Evolutionary conservation across 148 eudicot species (phyloP).

Genomic region (Vaccinium myrtillus): DNA sequence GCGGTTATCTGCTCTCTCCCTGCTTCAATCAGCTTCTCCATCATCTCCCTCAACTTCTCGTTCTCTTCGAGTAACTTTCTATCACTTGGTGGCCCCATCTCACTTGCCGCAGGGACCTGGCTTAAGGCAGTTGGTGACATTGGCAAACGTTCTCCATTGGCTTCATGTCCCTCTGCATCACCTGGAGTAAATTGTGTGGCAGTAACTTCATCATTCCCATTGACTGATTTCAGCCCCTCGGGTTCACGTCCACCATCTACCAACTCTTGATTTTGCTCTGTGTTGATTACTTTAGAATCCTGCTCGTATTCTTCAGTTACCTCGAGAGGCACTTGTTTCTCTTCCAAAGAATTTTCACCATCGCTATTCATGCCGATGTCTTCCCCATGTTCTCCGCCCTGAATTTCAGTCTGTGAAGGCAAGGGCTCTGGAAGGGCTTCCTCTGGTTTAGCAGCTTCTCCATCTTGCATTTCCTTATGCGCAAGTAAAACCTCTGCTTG

Average conservation of each 20-base stretch:
- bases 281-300: not conserved
- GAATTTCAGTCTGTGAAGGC: not conserved
- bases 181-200: not conserved
- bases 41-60: conserved; percentile 50
- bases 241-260: not conserved
- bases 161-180: not conserved
- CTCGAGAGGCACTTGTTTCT: not conserved
- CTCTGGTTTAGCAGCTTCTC: conserved; percentile 5
- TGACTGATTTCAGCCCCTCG: not conserved
- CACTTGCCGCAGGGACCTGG: not conserved
- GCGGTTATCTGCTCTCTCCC: conserved; percentile 59
- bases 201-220: not conserved
- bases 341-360: not conserved
- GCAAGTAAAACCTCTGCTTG: not conserved
- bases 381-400: not conserved
- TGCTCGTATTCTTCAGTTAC: not conserved
- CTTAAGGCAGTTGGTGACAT: not conserved
- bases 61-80: conserved; percentile 47
- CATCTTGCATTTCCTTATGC: not conserved
- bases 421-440: not conserved
- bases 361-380: not conserved
- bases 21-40: conserved; percentile 53
- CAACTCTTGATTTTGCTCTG: conserved; percentile 2
- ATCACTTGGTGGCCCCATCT: conserved; percentile 13
- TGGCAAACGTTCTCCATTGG: not conserved